Evolutionary conservation across 345 rosid genomes (phyloP), one percentile per base, ranked within the genome.

Genomic region (Gossypium rotundifolium): DNA sequence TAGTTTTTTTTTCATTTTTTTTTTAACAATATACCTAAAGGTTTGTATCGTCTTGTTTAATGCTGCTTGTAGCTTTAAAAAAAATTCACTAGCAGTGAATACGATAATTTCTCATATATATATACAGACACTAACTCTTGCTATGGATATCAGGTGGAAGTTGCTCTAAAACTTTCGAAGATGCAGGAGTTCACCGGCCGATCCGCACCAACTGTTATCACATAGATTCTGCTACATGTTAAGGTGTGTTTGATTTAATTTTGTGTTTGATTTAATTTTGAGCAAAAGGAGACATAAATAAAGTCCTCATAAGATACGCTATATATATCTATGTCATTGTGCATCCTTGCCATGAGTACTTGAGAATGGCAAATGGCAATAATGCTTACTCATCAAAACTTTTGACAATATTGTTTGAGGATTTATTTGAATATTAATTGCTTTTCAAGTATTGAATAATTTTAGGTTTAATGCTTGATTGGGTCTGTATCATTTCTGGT

Each of bases 111-210:
- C 40, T 33, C 38, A 33, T 33, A 33, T 33, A 29, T 33, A 33
- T 33, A 33, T 4, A 33, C 0, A 33, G 40, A 33, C 40, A 33
- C 40, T 33, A 33, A 82, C 69, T 23, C 68, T 60, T 59, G 61
- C 73, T 2, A 65, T 55, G 77, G 46, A 1, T 77, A 76, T 40
- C 92, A 96, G 99, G 97, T 91, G 84, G 92, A 88, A 13, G 88
- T 93, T 71, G 98, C 99, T 71, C 88, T 96, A 17, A 89, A 90
- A 75, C 91, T 96, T 73, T 96, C 98, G 0, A 91, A 90, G 88
- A 93, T 96, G 97, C 74, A 88, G 88, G 90, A 88, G 82, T 91
- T 85, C 88, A 96, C 99, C 0, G 94, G 96, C 74, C 90, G 99
- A 81, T 91, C 94, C 40, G 85, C 98, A 27, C 99, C 98, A 1